Evolutionary conservation across 306 rosid species (phyloP), one percentile per base, ranked within the genome.

Genomic region (Acacia confusa): DNA sequence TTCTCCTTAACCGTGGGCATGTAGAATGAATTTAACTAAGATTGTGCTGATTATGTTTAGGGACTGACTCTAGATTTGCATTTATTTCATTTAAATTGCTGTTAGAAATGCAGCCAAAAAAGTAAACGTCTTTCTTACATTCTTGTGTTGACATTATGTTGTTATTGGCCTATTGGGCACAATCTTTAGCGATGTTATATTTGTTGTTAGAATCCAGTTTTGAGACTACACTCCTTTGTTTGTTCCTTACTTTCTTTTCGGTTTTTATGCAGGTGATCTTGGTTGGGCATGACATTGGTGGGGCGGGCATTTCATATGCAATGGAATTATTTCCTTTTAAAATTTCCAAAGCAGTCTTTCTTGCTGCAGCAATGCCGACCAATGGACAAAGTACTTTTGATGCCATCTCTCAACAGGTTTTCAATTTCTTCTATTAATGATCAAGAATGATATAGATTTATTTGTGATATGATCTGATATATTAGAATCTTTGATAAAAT

Each of bases 241-340:
- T 70, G 67, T 76, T 53, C 65, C 78, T 72, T 72, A 84, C 38
- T 73, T 69, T 76, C 72, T 78, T 34, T 84, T 15, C 60, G 73
- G 25, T 70, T 81, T 34, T 78, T 69, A 41, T 71, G 81, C 84
- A 96, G 99, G 99, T 96, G 73, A 92, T 96, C 81, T 82, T 96
- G 90, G 98, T 88, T 81, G 99, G 99, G 50, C 99, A 96, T 87
- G 99, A 96, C 89, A 91, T 96, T 71, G 99, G 99, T 52, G 99
- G 99, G 71, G 88, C 97, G 25, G 92, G 99, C 78, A 88, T 93
- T 81, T 90, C 98, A 4, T 87, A 89, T 88, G 93, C 94, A 73
- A 96, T 90, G 99, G 99, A 96, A 82, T 75, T 87, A 79, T 93
- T 87, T 84, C 97, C 98, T 17, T 79, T 17, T 38, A 96, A 90